Conservation (phyloP, 306 rosid species). For the Urtica urens region DNA sequence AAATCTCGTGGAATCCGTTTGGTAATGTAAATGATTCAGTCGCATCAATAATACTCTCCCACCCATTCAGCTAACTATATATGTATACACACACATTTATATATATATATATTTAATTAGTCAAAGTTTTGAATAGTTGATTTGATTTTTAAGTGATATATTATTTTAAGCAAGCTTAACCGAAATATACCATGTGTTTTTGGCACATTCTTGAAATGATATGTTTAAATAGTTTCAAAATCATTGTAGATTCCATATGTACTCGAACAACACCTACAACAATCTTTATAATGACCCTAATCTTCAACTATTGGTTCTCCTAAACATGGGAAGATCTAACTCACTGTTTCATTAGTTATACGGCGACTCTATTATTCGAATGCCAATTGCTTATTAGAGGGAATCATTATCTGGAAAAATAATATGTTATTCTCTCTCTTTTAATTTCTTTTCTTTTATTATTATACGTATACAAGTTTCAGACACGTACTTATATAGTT, state of each 20-base stretch:
- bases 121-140: not conserved
- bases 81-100: no score
- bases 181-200: not conserved
- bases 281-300: not conserved
- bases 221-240: not conserved
- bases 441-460: not conserved
- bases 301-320: not conserved
- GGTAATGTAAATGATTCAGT: not conserved
- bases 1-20: not conserved
- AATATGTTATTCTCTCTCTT: no score
- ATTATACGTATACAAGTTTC: not conserved
- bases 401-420: not conserved
- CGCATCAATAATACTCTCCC: not conserved
- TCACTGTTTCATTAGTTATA: not conserved
- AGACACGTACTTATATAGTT: not conserved
- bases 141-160: not conserved
- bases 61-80: not conserved
- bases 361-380: no score
- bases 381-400: not conserved
- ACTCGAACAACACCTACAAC: not conserved
- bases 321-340: conserved; percentile 2
- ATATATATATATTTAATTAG: no score
- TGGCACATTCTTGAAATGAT: not conserved
- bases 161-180: not conserved
- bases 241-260: not conserved